A percentile compares a stretch with the other conserved stretches of the same genome.
Conservation (phyloP, 2,329 filamentous ascomycete genomes). For the Alternaria sp. region DNA sequence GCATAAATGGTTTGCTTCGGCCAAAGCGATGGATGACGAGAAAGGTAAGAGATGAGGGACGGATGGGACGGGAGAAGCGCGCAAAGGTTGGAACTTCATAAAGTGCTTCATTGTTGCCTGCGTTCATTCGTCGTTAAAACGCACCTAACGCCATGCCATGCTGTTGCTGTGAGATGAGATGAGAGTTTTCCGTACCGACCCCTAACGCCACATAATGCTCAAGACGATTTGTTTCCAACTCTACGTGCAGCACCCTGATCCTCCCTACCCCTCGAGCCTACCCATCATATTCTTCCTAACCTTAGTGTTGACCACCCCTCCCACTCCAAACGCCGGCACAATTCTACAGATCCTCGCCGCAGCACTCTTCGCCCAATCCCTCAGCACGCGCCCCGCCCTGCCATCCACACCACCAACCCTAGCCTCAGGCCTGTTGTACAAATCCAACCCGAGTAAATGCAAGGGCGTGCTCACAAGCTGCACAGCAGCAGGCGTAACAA, state of each 20-base stretch:
- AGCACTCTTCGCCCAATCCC: slow-evolving; percentile 77
- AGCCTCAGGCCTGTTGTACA: slow-evolving; percentile 74
- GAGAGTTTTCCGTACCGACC: not conserved
- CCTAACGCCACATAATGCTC: not conserved
- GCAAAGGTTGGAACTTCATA: not conserved
- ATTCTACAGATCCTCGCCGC: slow-evolving; percentile 82
- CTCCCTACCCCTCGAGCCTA: slow-evolving; percentile 28
- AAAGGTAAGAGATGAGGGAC: not conserved
- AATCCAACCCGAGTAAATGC: slow-evolving; percentile 82
- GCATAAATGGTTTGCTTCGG: not conserved
- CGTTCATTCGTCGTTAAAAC: not conserved
- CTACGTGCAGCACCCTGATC: not conserved
- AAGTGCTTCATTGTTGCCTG: not conserved
- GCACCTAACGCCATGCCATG: not conserved
- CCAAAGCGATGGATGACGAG: not conserved
- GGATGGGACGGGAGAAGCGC: not conserved
- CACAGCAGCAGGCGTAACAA: slow-evolving; percentile 77
- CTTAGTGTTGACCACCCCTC: slow-evolving; percentile 82
- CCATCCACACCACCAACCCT: slow-evolving; percentile 60
- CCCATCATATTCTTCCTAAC: slow-evolving; percentile 72
- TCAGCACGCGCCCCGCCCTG: slow-evolving; percentile 70
- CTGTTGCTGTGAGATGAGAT: not conserved
- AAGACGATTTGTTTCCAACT: not conserved
- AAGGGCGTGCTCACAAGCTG: slow-evolving; percentile 83
- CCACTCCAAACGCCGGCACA: slow-evolving; percentile 85